phyloP scores from a whole-genome alignment of 2,329 filamentous ascomycete species.

The Metarhizium anisopliae region DNA sequence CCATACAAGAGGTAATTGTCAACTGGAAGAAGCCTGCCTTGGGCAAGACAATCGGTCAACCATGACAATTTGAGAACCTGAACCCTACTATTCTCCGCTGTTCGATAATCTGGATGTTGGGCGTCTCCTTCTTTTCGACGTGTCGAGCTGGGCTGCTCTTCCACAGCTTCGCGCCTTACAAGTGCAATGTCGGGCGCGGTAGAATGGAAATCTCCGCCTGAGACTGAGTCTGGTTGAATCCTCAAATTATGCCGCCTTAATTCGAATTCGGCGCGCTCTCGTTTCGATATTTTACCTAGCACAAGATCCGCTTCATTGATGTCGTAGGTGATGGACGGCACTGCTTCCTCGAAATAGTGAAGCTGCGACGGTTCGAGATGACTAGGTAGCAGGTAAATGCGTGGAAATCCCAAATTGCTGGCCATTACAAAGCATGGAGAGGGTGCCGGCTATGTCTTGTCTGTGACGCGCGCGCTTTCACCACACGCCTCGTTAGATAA shows the following conservation, averaged over 20 bases:
- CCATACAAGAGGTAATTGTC: conserved; percentile 46
- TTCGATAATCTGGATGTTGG: not conserved
- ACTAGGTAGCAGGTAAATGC: conserved; percentile 64
- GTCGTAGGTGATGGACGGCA: conserved; percentile 61
- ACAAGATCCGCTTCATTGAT: conserved; percentile 64
- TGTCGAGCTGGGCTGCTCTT: conserved; percentile 9
- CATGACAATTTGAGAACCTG: conserved; percentile 51
- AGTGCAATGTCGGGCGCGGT: not conserved
- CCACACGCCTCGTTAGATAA: not conserved
- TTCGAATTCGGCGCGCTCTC: conserved; percentile 67
- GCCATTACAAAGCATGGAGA: not conserved
- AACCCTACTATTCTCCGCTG: conserved; percentile 19
- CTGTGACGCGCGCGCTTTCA: not conserved
- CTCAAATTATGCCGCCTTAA: conserved; percentile 57
- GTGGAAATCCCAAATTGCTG: conserved; percentile 36
- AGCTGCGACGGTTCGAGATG: conserved; percentile 58
- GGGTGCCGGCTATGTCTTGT: not conserved
- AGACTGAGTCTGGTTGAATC: conserved; percentile 32
- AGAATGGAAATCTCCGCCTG: not conserved
- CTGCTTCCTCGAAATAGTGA: conserved; percentile 52
- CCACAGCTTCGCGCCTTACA: conserved; percentile 2
- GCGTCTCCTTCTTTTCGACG: conserved; percentile 9
- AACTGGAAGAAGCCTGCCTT: conserved; percentile 35
- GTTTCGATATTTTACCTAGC: conserved; percentile 62
- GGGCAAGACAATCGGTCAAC: conserved; percentile 44